Conservation (phyloP, 768 basidiomycete genomes). For the Naganishia vishniacii region DNA sequence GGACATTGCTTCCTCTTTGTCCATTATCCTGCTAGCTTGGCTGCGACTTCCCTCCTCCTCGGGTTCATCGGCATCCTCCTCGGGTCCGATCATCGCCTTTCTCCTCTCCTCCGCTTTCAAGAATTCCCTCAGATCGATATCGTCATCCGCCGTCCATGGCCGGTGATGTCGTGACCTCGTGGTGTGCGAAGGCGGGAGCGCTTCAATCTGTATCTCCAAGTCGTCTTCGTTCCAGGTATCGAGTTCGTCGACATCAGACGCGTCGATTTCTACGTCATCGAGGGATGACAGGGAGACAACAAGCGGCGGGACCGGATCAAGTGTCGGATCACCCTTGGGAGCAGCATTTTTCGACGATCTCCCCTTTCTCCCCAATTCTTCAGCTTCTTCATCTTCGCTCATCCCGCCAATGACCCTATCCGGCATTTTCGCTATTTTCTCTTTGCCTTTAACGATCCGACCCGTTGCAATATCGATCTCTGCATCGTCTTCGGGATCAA, state of each 20-base stretch:
- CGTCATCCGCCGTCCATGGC: constrained; percentile 19
- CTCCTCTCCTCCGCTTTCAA: constrained; percentile 15
- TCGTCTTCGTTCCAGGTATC: constrained; percentile 7
- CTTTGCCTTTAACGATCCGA: constrained; percentile 7
- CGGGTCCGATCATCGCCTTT: constrained; percentile 6
- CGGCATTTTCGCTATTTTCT: constrained; percentile 6
- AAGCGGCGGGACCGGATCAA: too few relatives aligned
- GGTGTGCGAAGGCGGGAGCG: constrained; percentile 6
- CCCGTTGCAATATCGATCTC: constrained; percentile 24
- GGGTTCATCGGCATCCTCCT: background rate
- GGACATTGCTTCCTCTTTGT: constrained; percentile 18
- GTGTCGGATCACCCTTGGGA: background rate
- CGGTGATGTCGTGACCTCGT: background rate
- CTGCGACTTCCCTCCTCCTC: background rate
- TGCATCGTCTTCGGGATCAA: constrained; percentile 24
- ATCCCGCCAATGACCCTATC: constrained; percentile 12
- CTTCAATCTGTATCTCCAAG: constrained; percentile 14
- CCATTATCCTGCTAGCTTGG: constrained; percentile 6
- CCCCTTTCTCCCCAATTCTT: constrained; percentile 1
- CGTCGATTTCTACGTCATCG: constrained; percentile 1
- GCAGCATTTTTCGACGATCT: background rate
- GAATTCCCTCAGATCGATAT: constrained; percentile 8
- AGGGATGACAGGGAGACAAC: too few relatives aligned
- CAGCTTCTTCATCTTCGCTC: constrained; percentile 13
- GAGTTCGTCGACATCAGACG: constrained; percentile 10